These are phyloP conservation scores for Camelina laxa DNA, from an alignment of 345 rosid genomes.

Conservation along the genomic window DNA sequence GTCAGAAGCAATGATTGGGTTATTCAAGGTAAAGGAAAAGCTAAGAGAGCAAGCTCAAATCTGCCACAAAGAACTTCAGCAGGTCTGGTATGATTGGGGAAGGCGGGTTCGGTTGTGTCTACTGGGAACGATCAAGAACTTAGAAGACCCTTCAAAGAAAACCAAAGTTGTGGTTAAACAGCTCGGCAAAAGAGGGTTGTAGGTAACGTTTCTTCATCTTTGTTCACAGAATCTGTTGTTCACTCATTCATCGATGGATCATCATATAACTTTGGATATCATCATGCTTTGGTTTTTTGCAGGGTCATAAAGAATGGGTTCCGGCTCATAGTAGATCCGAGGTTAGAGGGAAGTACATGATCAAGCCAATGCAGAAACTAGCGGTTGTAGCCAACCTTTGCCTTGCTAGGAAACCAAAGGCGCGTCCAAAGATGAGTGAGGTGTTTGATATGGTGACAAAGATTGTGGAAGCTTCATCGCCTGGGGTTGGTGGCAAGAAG, in stretches of 20 bases:
- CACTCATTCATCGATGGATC: background rate
- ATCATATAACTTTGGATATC: background rate
- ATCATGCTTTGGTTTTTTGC: no score
- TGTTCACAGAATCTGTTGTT: background rate
- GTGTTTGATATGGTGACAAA: conserved; percentile 69
- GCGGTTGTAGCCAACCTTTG: conserved; percentile 72
- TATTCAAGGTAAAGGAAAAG: no score
- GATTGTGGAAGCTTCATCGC: conserved; percentile 51
- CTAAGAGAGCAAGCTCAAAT: no score
- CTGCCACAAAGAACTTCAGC: conserved; percentile 84
- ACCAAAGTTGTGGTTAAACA: conserved; percentile 88
- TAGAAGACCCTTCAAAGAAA: conserved; percentile 60
- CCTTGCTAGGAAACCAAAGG: conserved; percentile 67
- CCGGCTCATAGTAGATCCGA: conserved; percentile 63
- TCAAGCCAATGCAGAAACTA: conserved; percentile 62
- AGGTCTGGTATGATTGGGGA: conserved; percentile 84
- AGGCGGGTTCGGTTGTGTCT: conserved; percentile 95
- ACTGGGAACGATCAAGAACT: conserved; percentile 55
- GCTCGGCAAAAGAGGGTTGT: conserved; percentile 73
- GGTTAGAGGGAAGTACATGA: conserved; percentile 59
- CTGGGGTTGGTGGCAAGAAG: conserved; percentile 38
- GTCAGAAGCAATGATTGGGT: no score
- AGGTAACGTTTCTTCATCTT: conserved; percentile 59
- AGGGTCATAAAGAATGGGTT: conserved; percentile 97
- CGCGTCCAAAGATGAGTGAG: conserved; percentile 90